Evolutionary conservation across 2,329 filamentous ascomycete genomes (phyloP), one percentile per base, ranked within the genome.

Genomic region (Sphaerulina musiva): DNA sequence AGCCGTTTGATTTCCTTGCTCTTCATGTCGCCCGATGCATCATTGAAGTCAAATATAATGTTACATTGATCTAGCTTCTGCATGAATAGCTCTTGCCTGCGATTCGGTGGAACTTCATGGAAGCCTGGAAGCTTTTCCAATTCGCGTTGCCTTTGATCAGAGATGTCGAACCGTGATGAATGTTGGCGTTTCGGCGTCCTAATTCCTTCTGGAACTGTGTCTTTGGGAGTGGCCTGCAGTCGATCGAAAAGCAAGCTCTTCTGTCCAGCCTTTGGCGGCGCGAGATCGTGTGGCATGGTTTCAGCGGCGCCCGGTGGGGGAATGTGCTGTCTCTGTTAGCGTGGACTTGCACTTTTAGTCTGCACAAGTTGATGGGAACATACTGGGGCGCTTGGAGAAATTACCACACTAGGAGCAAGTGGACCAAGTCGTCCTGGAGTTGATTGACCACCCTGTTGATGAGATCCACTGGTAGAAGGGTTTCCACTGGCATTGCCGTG

Each of bases 1-100:
- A 98, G 77, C 67, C 93, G 83, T 78, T 98, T 98, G 79, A 98
- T 97, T 74, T 98, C 93, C 77, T 98, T 98, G 46, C 92, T 95
- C 73, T 98, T 98, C 91, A 98, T 97, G 70, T 98, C 93, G 63
- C 86, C 91, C 62, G 89, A 95, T 46, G 92, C 89, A 73, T 98
- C 93, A 70, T 97, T 98, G 76, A 98, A 98, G 75, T 98, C 93
- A 70, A 98, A 98, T 67, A 98, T 98, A 76, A 98, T 95, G 70
- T 98, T 98, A 78, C 93, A 98, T 72, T 98, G 93, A 67, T 97
- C 93, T 64, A 98, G 93, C 79, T 98, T 98, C 70, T 97, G 91
- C 91, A 98, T 96, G 74, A 98, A 98, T 14, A 98, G 81, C 65
- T 97, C 92, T 74, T 96, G 91, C 58, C 93, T 84, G 59, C 92